Conservation (phyloP, 1,139 yeast species). For the Saccharomycopsis hybrid region DNA sequence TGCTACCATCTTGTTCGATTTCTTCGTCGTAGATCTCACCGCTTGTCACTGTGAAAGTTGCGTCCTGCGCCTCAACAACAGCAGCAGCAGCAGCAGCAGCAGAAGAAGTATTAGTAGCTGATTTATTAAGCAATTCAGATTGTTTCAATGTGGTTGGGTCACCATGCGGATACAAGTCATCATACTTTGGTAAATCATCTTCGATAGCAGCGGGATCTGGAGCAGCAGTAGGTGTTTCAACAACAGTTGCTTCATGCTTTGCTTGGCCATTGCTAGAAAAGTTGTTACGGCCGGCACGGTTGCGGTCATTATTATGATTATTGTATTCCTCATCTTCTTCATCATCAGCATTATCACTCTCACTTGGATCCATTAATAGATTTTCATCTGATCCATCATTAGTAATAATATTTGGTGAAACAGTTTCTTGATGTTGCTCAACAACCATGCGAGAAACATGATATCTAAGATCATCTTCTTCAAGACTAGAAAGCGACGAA, state of each 20-base stretch:
- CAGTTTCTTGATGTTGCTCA: neutral
- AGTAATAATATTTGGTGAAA: no score
- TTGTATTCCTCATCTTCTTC: constrained; percentile 27
- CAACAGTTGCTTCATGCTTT: neutral
- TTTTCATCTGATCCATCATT: constrained; percentile 1
- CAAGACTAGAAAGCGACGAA: constrained; percentile 19
- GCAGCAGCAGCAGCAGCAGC: constrained; percentile 18
- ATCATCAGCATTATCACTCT: constrained; percentile 26
- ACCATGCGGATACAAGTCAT: constrained; percentile 64
- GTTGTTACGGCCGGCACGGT: constrained; percentile 20
- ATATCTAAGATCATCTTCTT: constrained; percentile 26
- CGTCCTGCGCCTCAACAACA: constrained; percentile 15
- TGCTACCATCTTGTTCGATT: constrained; percentile 24
- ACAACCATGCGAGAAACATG: constrained; percentile 25
- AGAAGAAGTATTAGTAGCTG: neutral
- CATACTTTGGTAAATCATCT: constrained; percentile 65
- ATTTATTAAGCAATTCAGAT: neutral
- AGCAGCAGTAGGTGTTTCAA: constrained; percentile 8
- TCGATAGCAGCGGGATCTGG: constrained; percentile 23
- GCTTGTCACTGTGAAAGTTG: constrained; percentile 7
- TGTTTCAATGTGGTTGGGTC: neutral
- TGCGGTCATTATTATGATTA: constrained; percentile 20
- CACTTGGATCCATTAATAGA: constrained; percentile 15
- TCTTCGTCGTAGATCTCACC: constrained; percentile 18
- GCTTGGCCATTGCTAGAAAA: constrained; percentile 17